Evolutionary conservation across 345 rosid genomes (phyloP), one percentile per base, ranked within the genome.

Genomic region (Cardiospermum halicacabum): DNA sequence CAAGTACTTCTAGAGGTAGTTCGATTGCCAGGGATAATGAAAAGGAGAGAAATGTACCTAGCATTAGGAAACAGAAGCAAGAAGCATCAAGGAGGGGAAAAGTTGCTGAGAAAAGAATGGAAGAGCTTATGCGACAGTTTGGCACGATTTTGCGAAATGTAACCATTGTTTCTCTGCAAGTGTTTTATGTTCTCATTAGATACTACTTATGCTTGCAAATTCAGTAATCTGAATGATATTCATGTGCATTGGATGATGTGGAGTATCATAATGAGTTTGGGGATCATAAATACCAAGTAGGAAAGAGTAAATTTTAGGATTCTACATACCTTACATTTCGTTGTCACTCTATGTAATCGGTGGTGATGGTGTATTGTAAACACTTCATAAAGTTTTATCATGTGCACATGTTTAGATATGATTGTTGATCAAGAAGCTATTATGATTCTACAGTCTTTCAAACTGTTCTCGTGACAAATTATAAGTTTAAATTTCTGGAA

Each of bases 51-150:
- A 82, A 84, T 37, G 70, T 84, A 59, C 67, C 79, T 2, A 75
- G 84, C 51, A 69, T 80, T n/a, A 84, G 87, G 81, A 85, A 88
- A 75, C 82, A 80, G 65, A 90, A 89, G 65, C 82, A 76, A 67
- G 92, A 82, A 60, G 97, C 97, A 0, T 72, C 84, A 0, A 78
- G 78, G 36, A 74, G 89, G 54, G 92, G 86, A 66, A 91, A 88
- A 55, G 94, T 84, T 62, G 89, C 96, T 76, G 88, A 83, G 7
- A 94, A 87, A 81, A 79, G 92, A 80, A 94, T 82, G 99, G 91
- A 91, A 61, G 96, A 93, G 64, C 95, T 93, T 9, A 87, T 94
- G 71, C 95, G 84, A 39, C 97, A 88, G 24, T 84, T 94, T 56
- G 87, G 88, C 64, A 74, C 81, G 16, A 84, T 88, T 64, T 69